Evolutionary conservation across 768 basidiomycete genomes (phyloP).

Genomic region (Pleurotus pulmonarius): DNA sequence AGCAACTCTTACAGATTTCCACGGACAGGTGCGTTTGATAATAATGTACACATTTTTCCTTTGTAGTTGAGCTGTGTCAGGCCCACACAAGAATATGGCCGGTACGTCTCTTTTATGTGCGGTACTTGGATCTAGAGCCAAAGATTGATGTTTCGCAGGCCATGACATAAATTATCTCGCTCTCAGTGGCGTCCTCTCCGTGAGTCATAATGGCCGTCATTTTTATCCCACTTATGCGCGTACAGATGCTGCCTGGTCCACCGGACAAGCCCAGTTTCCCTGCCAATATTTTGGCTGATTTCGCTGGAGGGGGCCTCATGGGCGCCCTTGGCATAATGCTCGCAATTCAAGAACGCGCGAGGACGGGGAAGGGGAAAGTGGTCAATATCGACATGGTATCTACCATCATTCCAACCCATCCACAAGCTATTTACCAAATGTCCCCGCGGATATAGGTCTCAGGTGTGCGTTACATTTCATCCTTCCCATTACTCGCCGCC

Average conservation of each 20-base stretch:
- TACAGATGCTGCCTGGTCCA: constrained; percentile 65
- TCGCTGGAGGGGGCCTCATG: constrained; percentile 76
- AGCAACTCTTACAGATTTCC: constrained; percentile 43
- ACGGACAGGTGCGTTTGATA: constrained; percentile 40
- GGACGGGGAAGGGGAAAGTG: constrained; percentile 68
- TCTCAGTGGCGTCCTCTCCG: constrained; percentile 70
- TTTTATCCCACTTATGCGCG: background rate
- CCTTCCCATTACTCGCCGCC: constrained; percentile 59
- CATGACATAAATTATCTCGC: constrained; percentile 88
- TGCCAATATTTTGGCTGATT: constrained; percentile 75
- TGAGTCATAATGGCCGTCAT: constrained; percentile 20
- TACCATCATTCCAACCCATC: background rate
- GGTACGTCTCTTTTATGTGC: constrained; percentile 34
- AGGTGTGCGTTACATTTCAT: constrained; percentile 73
- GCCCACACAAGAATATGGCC: constrained; percentile 72
- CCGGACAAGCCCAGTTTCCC: constrained; percentile 66
- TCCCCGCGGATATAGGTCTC: constrained; percentile 51
- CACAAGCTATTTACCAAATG: background rate
- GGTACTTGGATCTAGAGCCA: no score
- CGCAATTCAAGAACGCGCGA: constrained; percentile 65
- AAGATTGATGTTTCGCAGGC: constrained; percentile 32
- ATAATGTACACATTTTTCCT: background rate
- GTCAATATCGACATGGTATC: constrained; percentile 74
- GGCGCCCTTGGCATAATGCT: constrained; percentile 72
- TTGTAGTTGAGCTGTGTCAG: constrained; percentile 29